Conservation (phyloP, 805 yeast species). For the Saccharomycopsis malanga region DNA sequence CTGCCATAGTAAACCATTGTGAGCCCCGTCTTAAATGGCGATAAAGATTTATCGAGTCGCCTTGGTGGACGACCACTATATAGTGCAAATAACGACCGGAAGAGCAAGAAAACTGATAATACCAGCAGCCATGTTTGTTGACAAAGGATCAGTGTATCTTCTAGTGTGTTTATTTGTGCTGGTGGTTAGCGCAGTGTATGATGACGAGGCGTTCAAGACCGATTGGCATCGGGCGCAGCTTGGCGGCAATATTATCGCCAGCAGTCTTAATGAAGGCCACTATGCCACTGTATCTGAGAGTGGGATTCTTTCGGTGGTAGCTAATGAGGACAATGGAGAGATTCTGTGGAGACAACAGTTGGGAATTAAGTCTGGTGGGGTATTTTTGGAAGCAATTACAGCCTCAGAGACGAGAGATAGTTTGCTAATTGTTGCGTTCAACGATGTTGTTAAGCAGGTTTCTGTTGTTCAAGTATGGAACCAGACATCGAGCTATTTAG, state of each 20-base stretch:
- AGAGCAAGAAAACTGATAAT: too few species aligned
- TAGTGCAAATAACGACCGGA: too few species aligned
- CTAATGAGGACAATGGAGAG: constrained; percentile 25
- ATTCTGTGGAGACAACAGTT: constrained; percentile 29
- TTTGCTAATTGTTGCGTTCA: background rate
- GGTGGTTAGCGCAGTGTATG: constrained; percentile 23
- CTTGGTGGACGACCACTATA: too few species aligned
- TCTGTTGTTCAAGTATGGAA: constrained; percentile 14
- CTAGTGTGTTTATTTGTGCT: background rate
- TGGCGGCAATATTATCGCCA: constrained; percentile 26
- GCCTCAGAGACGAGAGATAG: background rate
- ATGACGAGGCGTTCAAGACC: constrained; percentile 37
- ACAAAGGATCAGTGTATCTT: background rate
- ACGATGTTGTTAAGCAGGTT: background rate
- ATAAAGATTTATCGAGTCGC: too few species aligned
- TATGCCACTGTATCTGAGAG: constrained; percentile 27
- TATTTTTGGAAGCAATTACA: background rate
- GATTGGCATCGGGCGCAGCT: constrained; percentile 39
- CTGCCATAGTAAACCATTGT: too few species aligned
- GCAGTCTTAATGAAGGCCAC: constrained; percentile 18
- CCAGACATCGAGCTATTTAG: constrained; percentile 2
- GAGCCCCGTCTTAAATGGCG: too few species aligned
- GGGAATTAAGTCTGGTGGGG: background rate
- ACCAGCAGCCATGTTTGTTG: background rate
- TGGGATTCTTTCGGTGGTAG: constrained; percentile 27